These are phyloP conservation scores for Acanthamoeba royreba DNA, from an alignment of 208 protist genomes.

Conservation along the genomic window DNA sequence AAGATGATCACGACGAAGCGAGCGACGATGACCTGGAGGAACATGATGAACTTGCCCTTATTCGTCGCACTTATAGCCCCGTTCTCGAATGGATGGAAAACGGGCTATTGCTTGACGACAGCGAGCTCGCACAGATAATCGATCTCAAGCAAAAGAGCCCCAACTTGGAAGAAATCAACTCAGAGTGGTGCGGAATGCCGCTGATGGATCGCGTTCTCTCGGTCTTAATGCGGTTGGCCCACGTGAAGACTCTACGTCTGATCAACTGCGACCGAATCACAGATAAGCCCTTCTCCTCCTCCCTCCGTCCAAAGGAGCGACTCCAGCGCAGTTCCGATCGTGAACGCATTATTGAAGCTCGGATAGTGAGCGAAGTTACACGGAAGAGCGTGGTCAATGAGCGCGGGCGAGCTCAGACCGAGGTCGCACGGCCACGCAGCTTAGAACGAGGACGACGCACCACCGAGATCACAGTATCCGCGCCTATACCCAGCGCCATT, in stretches of 20 bases:
- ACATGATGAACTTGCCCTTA: background rate
- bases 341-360: background rate
- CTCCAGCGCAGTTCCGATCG: background rate
- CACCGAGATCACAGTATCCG: background rate
- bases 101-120: background rate
- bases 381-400: background rate
- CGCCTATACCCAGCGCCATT: too few species aligned
- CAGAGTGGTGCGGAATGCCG: background rate
- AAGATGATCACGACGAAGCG: background rate
- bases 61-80: background rate
- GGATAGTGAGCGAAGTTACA: background rate
- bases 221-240: background rate
- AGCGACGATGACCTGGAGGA: background rate
- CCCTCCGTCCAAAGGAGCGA: background rate
- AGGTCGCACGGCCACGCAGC: background rate
- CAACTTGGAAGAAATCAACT: background rate
- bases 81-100: slow-evolving; percentile 9
- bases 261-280: slow-evolving; percentile 6
- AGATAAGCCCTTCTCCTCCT: background rate
- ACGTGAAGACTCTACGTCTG: background rate
- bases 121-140: slow-evolving; percentile 11
- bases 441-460: background rate
- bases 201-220: background rate
- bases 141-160: slow-evolving; percentile 2
- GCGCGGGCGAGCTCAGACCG: background rate